These are phyloP conservation scores for Pueraria montana DNA, from an alignment of 306 rosid species.

Conservation along the genomic window DNA sequence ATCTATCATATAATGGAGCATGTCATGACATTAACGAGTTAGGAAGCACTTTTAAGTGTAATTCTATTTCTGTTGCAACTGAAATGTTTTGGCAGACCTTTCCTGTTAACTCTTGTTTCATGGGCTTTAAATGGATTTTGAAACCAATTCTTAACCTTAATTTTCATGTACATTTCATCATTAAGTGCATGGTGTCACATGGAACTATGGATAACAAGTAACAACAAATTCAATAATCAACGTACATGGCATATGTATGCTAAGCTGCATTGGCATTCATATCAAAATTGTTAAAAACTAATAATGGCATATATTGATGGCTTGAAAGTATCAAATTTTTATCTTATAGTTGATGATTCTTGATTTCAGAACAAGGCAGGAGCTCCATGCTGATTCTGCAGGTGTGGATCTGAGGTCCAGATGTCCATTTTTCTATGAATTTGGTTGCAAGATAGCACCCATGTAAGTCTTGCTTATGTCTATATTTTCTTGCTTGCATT, in stretches of 20 bases:
- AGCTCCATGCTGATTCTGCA: conserved; percentile 91
- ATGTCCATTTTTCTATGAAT: conserved; percentile 87
- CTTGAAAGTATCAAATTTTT: conserved; percentile 28
- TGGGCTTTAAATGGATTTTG: conserved; percentile 16
- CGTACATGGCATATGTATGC: conserved; percentile 26
- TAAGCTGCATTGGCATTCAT: conserved; percentile 34
- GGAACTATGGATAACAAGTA: conserved; percentile 31
- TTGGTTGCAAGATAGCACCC: conserved; percentile 97
- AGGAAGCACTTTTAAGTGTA: conserved; percentile 35
- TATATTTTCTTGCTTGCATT: conserved; percentile 28
- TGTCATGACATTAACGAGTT: conserved; percentile 22
- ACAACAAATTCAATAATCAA: conserved; percentile 4
- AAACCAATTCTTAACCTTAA: neutral
- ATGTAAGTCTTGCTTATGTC: conserved; percentile 62
- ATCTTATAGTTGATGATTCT: conserved; percentile 44
- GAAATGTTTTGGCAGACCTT: conserved; percentile 14
- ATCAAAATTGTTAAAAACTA: neutral
- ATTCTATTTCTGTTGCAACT: neutral
- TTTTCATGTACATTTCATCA: conserved; percentile 10
- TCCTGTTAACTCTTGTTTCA: conserved; percentile 1
- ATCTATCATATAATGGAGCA: conserved; percentile 6
- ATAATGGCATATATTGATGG: conserved; percentile 8
- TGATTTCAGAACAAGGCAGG: conserved; percentile 80
- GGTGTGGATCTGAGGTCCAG: conserved; percentile 85
- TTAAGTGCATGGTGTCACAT: conserved; percentile 30